phyloP scores from a whole-genome alignment of 345 rosid species.

The Populus euphratica region DNA sequence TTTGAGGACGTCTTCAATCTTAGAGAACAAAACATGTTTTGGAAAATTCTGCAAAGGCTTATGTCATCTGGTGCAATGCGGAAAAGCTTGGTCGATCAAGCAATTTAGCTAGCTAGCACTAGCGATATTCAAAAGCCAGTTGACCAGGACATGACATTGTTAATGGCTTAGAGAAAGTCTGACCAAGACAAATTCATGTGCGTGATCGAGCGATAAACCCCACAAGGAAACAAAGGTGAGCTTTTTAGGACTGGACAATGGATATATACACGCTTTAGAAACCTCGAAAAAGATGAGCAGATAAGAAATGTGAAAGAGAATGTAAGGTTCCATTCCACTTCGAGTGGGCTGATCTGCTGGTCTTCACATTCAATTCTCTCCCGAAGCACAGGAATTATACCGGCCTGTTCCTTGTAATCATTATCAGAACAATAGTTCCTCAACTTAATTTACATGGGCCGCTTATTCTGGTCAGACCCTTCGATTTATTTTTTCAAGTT shows the following conservation, averaged over 20 bases:
- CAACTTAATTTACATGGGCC: constrained; percentile 13
- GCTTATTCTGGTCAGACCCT: constrained; percentile 18
- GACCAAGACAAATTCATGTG: constrained; percentile 3
- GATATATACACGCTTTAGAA: constrained; percentile 10
- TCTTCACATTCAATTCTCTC: neutral
- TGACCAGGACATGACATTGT: constrained; percentile 22
- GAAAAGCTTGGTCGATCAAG: too few species aligned
- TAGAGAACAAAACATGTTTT: neutral
- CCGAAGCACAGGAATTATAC: neutral
- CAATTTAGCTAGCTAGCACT: too few species aligned
- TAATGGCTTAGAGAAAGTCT: constrained; percentile 15
- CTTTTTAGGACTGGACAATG: constrained; percentile 23
- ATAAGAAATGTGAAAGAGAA: constrained; percentile 18
- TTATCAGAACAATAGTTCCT: constrained; percentile 21
- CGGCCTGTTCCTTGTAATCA: constrained; percentile 13
- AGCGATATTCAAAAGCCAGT: constrained; percentile 13
- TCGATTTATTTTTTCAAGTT: neutral
- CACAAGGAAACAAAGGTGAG: constrained; percentile 35
- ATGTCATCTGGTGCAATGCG: neutral
- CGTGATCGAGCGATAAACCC: constrained; percentile 14
- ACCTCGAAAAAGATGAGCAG: constrained; percentile 23
- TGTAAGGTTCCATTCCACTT: constrained; percentile 11
- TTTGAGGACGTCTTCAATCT: too few species aligned
- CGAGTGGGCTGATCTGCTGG: constrained; percentile 7
- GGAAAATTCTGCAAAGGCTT: constrained; percentile 7